Evolutionary conservation across 495 filamentous ascomycete species (phyloP).

Genomic region (Parathielavia hyrcaniae): DNA sequence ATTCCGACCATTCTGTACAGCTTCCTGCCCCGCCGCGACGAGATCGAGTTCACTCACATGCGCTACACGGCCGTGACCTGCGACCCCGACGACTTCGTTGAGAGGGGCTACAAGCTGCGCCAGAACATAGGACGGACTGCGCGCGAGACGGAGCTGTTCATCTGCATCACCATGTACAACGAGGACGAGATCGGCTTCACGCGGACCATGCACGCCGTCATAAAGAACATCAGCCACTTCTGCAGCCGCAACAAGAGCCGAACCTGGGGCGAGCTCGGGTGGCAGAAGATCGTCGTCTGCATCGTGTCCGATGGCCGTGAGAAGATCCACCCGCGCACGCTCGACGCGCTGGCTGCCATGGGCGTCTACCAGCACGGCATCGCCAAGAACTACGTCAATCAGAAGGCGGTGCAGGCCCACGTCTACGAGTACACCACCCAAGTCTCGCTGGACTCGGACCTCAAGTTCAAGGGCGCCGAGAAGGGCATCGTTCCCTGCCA

Average conservation of each 20-base stretch:
- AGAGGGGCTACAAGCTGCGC: conserved; percentile 85
- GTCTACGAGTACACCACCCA: conserved; percentile 99
- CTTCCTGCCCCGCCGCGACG: conserved; percentile 85
- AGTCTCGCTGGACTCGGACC: conserved; percentile 86
- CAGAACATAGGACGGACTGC: conserved; percentile 82
- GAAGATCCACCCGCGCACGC: conserved; percentile 88
- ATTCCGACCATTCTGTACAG: conserved; percentile 96
- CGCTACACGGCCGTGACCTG: conserved; percentile 99
- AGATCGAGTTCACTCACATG: conserved; percentile 98
- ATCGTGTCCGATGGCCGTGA: conserved; percentile 89
- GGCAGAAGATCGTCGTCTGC: conserved; percentile 99
- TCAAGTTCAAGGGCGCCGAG: conserved; percentile 98
- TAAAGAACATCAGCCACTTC: conserved; percentile 96
- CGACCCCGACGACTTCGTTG: conserved; percentile 90
- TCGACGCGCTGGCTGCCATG: conserved; percentile 94
- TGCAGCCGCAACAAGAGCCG: conserved; percentile 86
- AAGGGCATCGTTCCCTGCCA: conserved; percentile 99
- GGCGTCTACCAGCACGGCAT: conserved; percentile 99
- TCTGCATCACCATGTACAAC: conserved; percentile 99
- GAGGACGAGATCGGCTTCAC: conserved; percentile 96
- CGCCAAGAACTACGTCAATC: conserved; percentile 96
- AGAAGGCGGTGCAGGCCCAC: conserved; percentile 75
- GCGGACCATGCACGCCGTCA: conserved; percentile 96
- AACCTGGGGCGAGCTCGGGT: conserved; percentile 95
- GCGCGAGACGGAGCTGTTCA: conserved; percentile 95